Evolutionary conservation across 1,284 basidiomycete species (phyloP).

Genomic region (Stygiomarasmius scandens): DNA sequence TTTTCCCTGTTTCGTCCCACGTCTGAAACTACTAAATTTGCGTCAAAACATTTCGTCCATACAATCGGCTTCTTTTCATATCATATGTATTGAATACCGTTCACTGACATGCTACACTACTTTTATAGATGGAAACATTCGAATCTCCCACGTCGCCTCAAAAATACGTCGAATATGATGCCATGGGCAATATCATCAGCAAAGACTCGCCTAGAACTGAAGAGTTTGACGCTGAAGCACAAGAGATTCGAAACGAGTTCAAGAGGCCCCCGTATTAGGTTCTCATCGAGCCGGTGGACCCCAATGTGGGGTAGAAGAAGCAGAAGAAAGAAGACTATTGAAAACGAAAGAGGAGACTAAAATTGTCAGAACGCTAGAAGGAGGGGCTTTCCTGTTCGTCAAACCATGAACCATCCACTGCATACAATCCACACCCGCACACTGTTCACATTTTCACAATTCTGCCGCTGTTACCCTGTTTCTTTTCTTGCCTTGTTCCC

Average conservation of each 20-base stretch:
- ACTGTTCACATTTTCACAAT: too few species aligned
- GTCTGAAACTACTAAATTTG: too few species aligned
- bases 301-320: constrained; percentile 63
- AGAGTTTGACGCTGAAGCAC: constrained; percentile 50
- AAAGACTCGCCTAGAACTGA: constrained; percentile 39
- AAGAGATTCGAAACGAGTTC: constrained; percentile 60
- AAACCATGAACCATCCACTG: too few species aligned
- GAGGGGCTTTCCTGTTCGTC: constrained; percentile 25
- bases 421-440: too few species aligned
- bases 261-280: constrained; percentile 59
- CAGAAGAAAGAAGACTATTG: constrained; percentile 62
- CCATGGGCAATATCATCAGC: constrained; percentile 47
- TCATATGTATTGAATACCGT: not conserved
- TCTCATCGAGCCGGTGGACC: not conserved
- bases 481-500: too few species aligned
- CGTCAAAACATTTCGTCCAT: not conserved
- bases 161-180: constrained; percentile 50
- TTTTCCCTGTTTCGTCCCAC: not conserved
- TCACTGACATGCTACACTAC: not conserved
- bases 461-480: too few species aligned
- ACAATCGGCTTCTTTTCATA: not conserved
- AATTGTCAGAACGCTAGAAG: constrained; percentile 56
- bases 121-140: constrained; percentile 58
- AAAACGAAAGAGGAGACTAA: constrained; percentile 61
- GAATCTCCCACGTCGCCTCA: constrained; percentile 37